phyloP scores from a whole-genome alignment of 2,329 filamentous ascomycete species.

The Trichoderma lentiforme region DNA sequence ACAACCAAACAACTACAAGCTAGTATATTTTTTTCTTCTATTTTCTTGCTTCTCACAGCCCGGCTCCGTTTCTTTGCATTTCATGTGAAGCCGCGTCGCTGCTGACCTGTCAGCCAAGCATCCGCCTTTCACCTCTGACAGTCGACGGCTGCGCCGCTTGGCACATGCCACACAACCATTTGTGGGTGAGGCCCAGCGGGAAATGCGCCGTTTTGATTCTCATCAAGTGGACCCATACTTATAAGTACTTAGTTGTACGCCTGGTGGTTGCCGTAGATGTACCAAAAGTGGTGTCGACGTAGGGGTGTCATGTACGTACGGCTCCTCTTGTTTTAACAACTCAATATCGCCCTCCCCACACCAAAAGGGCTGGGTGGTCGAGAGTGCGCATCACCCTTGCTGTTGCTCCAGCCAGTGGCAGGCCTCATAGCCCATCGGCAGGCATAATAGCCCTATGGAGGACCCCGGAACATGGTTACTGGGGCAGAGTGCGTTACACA shows the following conservation, averaged over 20 bases:
- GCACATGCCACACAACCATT: conserved; percentile 15
- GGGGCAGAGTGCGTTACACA: neutral
- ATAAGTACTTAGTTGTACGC: conserved; percentile 11
- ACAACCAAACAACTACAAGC: neutral
- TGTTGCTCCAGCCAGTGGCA: conserved; percentile 4
- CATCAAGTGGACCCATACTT: conserved; percentile 16
- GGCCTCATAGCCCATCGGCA: conserved; percentile 3
- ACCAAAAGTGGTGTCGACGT: neutral
- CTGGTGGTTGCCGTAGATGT: neutral
- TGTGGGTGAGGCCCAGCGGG: conserved; percentile 9
- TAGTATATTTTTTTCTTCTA: neutral
- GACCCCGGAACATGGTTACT: conserved; percentile 14
- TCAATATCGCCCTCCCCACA: conserved; percentile 10
- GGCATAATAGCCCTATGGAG: conserved; percentile 18
- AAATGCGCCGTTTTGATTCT: neutral
- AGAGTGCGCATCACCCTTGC: conserved; percentile 14
- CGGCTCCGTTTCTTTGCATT: conserved; percentile 8
- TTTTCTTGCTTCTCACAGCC: neutral
- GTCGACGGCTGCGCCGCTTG: conserved; percentile 12
- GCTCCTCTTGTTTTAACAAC: conserved; percentile 12
- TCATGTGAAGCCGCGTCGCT: conserved; percentile 2
- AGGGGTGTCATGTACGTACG: conserved; percentile 4
- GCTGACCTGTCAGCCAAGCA: conserved; percentile 12
- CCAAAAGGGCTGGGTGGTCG: neutral
- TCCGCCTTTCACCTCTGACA: conserved; percentile 1